These are phyloP conservation scores for Echium plantagineum DNA, from an alignment of 257 asterid genomes.

Conservation along the genomic window DNA sequence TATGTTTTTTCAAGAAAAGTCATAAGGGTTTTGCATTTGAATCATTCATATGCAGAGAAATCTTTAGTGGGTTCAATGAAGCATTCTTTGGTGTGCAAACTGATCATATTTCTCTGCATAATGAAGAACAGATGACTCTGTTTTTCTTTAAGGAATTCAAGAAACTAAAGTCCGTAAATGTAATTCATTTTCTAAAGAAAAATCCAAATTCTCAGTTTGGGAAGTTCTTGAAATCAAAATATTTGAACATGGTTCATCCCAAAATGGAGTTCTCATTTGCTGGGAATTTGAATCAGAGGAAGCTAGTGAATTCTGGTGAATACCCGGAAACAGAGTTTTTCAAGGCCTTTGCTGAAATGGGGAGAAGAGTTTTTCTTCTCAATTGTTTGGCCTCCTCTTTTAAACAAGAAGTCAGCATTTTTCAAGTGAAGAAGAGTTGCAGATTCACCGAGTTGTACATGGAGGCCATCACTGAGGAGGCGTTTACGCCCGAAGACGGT, in stretches of 20 bases:
- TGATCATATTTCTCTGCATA: conserved; percentile 18
- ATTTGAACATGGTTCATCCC: conserved; percentile 72
- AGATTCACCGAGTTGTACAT: conserved; percentile 71
- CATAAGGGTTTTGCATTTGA: conserved; percentile 69
- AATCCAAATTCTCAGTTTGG: conserved; percentile 48
- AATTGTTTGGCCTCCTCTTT: conserved; percentile 64
- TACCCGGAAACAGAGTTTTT: conserved; percentile 80
- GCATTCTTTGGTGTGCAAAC: conserved; percentile 21
- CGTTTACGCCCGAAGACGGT: conserved; percentile 34
- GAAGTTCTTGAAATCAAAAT: conserved; percentile 59
- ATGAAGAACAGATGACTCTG: conserved; percentile 20
- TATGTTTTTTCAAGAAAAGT: conserved; percentile 34
- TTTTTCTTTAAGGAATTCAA: conserved; percentile 54
- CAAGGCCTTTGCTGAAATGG: conserved; percentile 79
- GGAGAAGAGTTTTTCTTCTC: conserved; percentile 66
- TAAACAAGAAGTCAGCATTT: conserved; percentile 41
- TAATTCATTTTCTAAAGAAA: conserved; percentile 38
- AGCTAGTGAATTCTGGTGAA: conserved; percentile 59
- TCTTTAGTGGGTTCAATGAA: conserved; percentile 47
- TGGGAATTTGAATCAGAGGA: conserved; percentile 77
- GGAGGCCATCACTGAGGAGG: conserved; percentile 64
- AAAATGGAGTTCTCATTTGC: conserved; percentile 86
- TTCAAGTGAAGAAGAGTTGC: conserved; percentile 39
- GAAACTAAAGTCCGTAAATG: conserved; percentile 37
- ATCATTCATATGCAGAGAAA: conserved; percentile 71